phyloP scores from a whole-genome alignment of 2,329 filamentous ascomycete species.

The Amylocarpus encephaloides region DNA sequence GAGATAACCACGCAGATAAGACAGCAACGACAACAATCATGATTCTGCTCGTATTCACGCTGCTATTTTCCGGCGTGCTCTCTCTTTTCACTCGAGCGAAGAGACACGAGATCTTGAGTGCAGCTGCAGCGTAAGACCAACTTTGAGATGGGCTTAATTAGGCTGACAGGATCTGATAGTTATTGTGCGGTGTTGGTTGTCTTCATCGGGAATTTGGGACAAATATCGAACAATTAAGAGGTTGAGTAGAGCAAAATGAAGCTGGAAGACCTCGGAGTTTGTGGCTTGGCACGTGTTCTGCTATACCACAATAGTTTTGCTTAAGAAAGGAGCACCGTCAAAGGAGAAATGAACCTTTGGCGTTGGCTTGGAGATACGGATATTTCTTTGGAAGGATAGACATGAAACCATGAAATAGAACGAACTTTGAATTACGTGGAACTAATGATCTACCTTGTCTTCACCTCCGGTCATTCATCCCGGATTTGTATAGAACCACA shows the following conservation, averaged over 20 bases:
- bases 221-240: background rate
- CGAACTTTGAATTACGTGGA: no score
- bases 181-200: conserved; percentile 23
- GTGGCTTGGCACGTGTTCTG: no score
- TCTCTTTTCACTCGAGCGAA: conserved; percentile 22
- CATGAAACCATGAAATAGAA: no score
- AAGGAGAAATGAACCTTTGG: no score
- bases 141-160: background rate
- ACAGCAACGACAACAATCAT: conserved; percentile 14
- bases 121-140: conserved; percentile 23
- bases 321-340: no score
- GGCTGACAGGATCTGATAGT: conserved; percentile 1
- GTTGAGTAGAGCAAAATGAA: background rate
- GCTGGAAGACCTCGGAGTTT: no score
- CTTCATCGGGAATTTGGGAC: conserved; percentile 13
- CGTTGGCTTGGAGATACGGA: no score
- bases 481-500: no score
- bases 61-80: conserved; percentile 19
- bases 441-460: no score
- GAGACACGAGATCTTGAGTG: conserved; percentile 24
- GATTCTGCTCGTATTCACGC: conserved; percentile 18
- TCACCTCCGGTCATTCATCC: no score
- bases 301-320: no score
- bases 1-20: background rate
- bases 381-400: no score